Conservation (phyloP, 108 stramenopile species). For the Poteriospumella lacustris region DNA sequence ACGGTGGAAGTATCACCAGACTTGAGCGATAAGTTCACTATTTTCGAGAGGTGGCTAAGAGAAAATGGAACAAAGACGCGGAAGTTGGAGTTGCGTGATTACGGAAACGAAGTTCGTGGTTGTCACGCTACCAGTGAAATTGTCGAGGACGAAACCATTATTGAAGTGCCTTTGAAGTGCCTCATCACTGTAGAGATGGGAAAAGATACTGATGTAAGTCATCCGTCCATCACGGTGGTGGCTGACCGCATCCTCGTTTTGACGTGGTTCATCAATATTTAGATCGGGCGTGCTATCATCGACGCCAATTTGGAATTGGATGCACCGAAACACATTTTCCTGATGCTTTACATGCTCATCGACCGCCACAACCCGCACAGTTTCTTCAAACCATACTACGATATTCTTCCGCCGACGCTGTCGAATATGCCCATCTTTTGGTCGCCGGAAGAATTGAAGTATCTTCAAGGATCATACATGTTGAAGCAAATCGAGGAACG, state of each 20-base stretch:
- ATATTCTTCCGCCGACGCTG: slow-evolving; percentile 76
- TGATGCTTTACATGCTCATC: slow-evolving; percentile 90
- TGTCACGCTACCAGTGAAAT: slow-evolving; percentile 80
- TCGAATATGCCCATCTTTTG: slow-evolving; percentile 98
- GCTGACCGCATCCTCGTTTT: background rate
- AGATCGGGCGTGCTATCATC: slow-evolving; percentile 74
- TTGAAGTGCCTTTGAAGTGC: slow-evolving; percentile 71
- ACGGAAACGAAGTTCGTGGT: slow-evolving; percentile 84
- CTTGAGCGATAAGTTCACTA: slow-evolving; percentile 10
- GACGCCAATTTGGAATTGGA: slow-evolving; percentile 73
- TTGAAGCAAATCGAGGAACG: slow-evolving; percentile 63
- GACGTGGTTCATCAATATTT: slow-evolving; percentile 45
- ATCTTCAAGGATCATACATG: slow-evolving; percentile 76
- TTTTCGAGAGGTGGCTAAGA: slow-evolving; percentile 14
- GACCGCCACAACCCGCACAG: slow-evolving; percentile 73
- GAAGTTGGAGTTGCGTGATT: slow-evolving; percentile 28
- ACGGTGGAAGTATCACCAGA: background rate
- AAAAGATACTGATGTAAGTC: slow-evolving; percentile 51
- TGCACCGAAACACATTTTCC: slow-evolving; percentile 96
- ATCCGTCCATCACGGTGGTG: background rate
- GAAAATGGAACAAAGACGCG: slow-evolving; percentile 10
- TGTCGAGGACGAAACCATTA: slow-evolving; percentile 70
- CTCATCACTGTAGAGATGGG: slow-evolving; percentile 99
- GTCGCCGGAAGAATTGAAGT: slow-evolving; percentile 69
- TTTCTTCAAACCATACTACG: slow-evolving; percentile 97